Evolutionary conservation across 805 yeast species (phyloP), one percentile per base, ranked within the genome.

Genomic region (Brettanomyces custersianus): DNA sequence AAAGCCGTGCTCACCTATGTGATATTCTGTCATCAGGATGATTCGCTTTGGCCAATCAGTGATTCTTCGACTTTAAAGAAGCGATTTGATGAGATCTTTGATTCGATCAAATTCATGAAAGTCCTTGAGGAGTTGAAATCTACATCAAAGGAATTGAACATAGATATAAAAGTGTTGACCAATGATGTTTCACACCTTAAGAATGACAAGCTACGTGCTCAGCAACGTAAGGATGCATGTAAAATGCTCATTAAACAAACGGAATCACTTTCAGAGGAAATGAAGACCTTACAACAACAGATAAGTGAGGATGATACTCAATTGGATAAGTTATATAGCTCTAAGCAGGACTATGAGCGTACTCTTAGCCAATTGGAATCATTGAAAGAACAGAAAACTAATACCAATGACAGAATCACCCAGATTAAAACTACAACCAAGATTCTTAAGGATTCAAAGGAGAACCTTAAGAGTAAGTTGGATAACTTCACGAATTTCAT

Each of bases 21-120:
- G 29, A 79, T 90, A 2, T 92, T 92, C 59, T 90, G 98, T 51
- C 99, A 92, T 52, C 99, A 92, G 55, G 99, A 92, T 51, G 99
- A 92, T 41, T 79, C 90, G 47, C 59, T 86, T 20, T 92, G 99
- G 99, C 99, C 99, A 2, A 65, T 92, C 33, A 74, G 88, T 46
- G 99, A 92, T 57, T 94, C 98, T 1, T 69, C 94, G 2, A 71
- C 71, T 10, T 68, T 92, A 53, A 94, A 92, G 59, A 88, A 88
- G 59, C 72, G 90, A 36, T 94, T 92, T 49, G 98, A 92, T 56
- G 98, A 92, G 57, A 90, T 92, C 7, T 92, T 92, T 51, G 96
- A 92, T 58, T 96, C 96, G 0, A 74, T 86, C 46, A 87, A 85
- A 55, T 94, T 83, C 51, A 86, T 96, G 1, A 90, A 85, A 52